Conservation (phyloP, 2,329 filamentous ascomycete genomes). For the Arthrobotrys pseudoclavata region DNA sequence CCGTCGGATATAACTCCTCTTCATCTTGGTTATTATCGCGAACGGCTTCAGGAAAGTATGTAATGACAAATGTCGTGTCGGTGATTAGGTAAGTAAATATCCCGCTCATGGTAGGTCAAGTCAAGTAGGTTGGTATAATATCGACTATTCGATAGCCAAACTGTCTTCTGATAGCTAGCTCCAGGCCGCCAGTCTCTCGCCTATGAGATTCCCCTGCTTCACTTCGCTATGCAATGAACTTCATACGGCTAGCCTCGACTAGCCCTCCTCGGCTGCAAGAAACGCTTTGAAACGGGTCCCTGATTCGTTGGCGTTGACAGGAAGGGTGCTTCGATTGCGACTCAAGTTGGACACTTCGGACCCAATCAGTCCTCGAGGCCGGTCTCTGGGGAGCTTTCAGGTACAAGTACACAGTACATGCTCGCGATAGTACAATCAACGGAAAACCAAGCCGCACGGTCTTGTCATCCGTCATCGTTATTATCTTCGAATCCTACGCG, state of each 20-base stretch:
- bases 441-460: neutral
- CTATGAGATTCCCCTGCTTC: conserved; percentile 16
- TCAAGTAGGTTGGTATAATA: neutral
- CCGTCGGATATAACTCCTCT: conserved; percentile 9
- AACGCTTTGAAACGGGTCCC: neutral
- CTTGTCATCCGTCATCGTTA: conserved; percentile 24
- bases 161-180: conserved; percentile 9
- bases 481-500: neutral
- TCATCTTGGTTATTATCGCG: neutral
- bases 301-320: conserved; percentile 9
- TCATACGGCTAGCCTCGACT: conserved; percentile 6
- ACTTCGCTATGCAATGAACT: neutral
- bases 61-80: too few species aligned
- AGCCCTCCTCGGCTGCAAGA: neutral
- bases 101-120: neutral
- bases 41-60: too few species aligned
- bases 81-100: neutral
- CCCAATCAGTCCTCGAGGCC: conserved; percentile 33
- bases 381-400: neutral
- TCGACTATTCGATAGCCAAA: conserved; percentile 6
- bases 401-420: conserved; percentile 8
- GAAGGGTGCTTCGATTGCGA: conserved; percentile 17
- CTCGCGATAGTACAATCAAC: neutral
- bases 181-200: conserved; percentile 6
- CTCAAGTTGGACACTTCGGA: conserved; percentile 10